Evolutionary conservation across 495 filamentous ascomycete species (phyloP).

Genomic region (Penicillium riverlandense): DNA sequence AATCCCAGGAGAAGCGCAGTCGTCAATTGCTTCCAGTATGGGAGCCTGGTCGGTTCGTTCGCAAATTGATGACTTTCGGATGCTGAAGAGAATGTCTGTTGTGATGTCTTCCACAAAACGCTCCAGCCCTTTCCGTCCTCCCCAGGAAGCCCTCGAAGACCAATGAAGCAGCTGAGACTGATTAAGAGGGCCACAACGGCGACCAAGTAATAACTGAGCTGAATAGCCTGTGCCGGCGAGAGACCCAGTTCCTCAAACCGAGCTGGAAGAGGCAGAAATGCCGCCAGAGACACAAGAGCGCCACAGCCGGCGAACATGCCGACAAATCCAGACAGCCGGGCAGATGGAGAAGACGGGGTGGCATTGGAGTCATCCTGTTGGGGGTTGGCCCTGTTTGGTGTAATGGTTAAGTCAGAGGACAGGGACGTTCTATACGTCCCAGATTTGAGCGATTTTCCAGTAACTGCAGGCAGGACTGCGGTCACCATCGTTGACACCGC

Average conservation of each 20-base stretch:
- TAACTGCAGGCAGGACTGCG: constrained; percentile 83
- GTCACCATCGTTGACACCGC: constrained; percentile 98
- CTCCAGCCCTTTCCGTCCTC: constrained; percentile 69
- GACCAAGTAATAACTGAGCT: constrained; percentile 78
- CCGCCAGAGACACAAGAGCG: constrained; percentile 68
- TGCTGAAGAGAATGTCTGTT: constrained; percentile 2
- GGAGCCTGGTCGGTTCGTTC: constrained; percentile 3
- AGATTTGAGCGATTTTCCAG: constrained; percentile 30
- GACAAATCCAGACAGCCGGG: constrained; percentile 75
- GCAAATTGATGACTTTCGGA: neutral
- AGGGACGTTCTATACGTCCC: constrained; percentile 34
- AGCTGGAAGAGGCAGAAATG: constrained; percentile 84
- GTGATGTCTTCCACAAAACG: constrained; percentile 25
- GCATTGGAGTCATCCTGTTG: constrained; percentile 4
- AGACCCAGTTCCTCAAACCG: constrained; percentile 61
- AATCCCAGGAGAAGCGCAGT: constrained; percentile 68
- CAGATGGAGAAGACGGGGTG: constrained; percentile 35
- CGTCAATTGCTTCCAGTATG: constrained; percentile 40
- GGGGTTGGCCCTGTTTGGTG: constrained; percentile 42
- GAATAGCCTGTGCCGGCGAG: constrained; percentile 60
- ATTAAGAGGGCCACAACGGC: constrained; percentile 64
- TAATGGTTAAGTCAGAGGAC: constrained; percentile 58
- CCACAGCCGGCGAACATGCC: constrained; percentile 90
- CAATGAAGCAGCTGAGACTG: constrained; percentile 68
- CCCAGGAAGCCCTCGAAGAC: constrained; percentile 67